Evolutionary conservation across 2,329 filamentous ascomycete species (phyloP).

Genomic region (Colletotrichum musae): DNA sequence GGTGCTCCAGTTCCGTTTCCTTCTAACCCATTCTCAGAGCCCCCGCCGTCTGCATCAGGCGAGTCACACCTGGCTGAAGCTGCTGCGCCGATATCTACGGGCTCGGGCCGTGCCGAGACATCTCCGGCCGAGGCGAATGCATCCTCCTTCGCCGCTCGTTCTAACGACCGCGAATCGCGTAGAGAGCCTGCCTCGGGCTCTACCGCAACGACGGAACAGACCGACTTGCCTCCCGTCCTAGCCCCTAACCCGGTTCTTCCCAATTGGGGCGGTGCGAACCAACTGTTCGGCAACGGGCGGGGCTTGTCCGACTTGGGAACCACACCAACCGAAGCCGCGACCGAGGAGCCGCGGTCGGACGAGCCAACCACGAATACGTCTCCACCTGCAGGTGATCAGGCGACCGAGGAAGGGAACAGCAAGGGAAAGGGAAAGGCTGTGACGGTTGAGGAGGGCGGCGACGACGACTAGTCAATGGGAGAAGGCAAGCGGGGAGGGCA

Average conservation of each 20-base stretch:
- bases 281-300: conserved; percentile 58
- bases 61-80: conserved; percentile 14
- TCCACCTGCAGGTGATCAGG: conserved; percentile 3
- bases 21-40: conserved; percentile 42
- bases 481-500: conserved; percentile 9
- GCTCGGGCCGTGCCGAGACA: neutral
- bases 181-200: conserved; percentile 21
- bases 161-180: neutral
- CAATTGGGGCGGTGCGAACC: conserved; percentile 66
- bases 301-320: conserved; percentile 28
- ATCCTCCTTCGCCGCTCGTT: conserved; percentile 11
- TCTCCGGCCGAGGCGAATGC: neutral
- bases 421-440: conserved; percentile 63
- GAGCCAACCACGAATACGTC: conserved; percentile 15
- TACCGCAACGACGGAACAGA: conserved; percentile 17
- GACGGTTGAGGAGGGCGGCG: conserved; percentile 62
- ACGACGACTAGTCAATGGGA: conserved; percentile 50
- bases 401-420: conserved; percentile 22
- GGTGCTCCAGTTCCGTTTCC: conserved; percentile 45
- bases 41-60: conserved; percentile 42
- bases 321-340: conserved; percentile 21
- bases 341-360: conserved; percentile 38
- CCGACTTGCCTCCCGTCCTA: conserved; percentile 55
- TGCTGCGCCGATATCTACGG: neutral
- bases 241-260: conserved; percentile 64